Conservation (phyloP, 331 rosid genomes). For the Pyracantha coccinea region DNA sequence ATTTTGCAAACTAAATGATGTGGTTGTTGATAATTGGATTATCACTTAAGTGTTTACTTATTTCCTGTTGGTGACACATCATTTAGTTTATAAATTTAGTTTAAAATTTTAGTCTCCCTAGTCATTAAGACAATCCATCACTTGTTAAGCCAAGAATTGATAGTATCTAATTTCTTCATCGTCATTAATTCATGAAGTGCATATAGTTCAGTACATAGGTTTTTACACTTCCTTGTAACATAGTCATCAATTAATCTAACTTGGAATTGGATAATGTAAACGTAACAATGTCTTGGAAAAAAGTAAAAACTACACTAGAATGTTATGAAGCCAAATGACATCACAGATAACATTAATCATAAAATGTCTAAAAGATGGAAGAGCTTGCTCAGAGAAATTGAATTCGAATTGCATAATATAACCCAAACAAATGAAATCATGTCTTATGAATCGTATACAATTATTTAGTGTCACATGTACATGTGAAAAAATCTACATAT, state of each 20-base stretch:
- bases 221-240: neutral
- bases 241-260: neutral
- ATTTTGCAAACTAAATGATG: too few species aligned
- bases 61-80: too few species aligned
- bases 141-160: neutral
- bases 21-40: too few species aligned
- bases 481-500: neutral
- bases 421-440: neutral
- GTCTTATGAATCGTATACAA: neutral
- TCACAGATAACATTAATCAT: neutral
- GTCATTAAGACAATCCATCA: neutral
- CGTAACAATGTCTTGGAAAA: neutral
- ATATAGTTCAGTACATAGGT: neutral
- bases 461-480: too few species aligned
- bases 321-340: neutral
- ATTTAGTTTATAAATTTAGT: too few species aligned
- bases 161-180: neutral
- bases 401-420: neutral
- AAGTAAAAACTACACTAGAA: neutral
- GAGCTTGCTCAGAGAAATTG: neutral
- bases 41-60: too few species aligned
- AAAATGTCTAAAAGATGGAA: neutral
- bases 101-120: too few species aligned
- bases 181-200: neutral
- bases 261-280: neutral